Percentiles rank a stretch among this genome's conserved stretches.
These are phyloP conservation scores for Aechmea fasciata DNA, from an alignment of 176 grass and related monocot species.

Conservation along the genomic window DNA sequence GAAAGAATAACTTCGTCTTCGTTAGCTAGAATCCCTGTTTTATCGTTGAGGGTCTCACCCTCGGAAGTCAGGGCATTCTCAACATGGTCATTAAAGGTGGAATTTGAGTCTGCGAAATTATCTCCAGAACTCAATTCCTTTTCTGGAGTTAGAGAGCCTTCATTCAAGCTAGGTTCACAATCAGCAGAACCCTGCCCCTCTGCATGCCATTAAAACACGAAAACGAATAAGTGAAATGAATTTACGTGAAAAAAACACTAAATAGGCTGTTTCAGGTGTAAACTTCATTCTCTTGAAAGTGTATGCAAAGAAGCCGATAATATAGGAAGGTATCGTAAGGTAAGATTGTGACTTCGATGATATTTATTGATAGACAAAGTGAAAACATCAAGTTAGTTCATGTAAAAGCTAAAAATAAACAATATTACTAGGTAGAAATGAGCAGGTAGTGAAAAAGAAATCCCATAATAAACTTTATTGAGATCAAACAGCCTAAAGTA, in stretches of 20 bases:
- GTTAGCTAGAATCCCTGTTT: conserved; percentile 15
- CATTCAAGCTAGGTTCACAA: conserved; percentile 17
- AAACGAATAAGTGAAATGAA: neutral
- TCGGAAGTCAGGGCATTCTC: conserved; percentile 14
- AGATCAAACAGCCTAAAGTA: neutral
- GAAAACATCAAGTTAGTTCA: neutral
- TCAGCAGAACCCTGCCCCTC: conserved; percentile 40
- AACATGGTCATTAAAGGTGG: conserved; percentile 20
- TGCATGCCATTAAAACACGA: conserved; percentile 23
- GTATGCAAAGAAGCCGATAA: neutral
- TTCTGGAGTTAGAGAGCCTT: conserved; percentile 22
- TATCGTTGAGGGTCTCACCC: conserved; percentile 12
- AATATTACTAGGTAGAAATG: no score
- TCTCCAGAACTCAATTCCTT: conserved; percentile 4
- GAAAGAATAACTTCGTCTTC: conserved; percentile 21
- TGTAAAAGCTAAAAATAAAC: no score
- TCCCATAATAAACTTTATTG: neutral
- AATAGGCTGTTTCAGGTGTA: neutral
- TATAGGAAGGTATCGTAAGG: neutral
- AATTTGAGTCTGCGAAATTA: conserved; percentile 1
- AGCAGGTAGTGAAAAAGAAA: no score
- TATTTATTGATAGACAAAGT: neutral
- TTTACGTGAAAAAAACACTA: neutral
- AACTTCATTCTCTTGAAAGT: neutral
- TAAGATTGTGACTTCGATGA: neutral